These are phyloP conservation scores for Pythium coloratum DNA, from an alignment of 352 stramenopile species.

Conservation along the genomic window DNA sequence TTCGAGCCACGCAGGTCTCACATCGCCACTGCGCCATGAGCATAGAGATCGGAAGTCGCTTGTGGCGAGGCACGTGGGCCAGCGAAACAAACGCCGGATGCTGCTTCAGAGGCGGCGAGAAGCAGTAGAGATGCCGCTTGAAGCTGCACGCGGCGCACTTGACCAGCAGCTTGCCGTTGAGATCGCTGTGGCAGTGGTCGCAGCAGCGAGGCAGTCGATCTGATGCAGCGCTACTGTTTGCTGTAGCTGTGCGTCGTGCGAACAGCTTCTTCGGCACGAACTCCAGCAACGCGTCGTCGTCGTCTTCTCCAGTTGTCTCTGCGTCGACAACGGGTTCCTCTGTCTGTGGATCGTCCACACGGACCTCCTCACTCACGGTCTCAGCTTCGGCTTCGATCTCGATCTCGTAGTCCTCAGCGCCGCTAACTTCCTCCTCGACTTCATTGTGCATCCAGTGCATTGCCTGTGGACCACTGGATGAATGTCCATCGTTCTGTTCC, in stretches of 20 bases:
- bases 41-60: conserved; percentile 12
- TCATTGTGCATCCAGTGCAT: neutral
- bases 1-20: conserved; percentile 21
- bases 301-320: neutral
- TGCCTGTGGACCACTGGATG: neutral
- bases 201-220: conserved; percentile 28
- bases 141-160: conserved; percentile 50
- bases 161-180: conserved; percentile 68
- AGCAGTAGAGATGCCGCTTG: conserved; percentile 69
- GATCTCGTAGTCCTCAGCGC: conserved; percentile 18
- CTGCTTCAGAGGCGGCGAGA: conserved; percentile 57
- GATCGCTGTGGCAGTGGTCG: conserved; percentile 56
- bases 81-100: conserved; percentile 40
- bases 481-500: neutral
- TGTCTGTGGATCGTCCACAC: neutral
- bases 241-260: neutral
- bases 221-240: neutral
- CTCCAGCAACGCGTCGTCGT: conserved; percentile 4
- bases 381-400: neutral
- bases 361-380: neutral
- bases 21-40: conserved; percentile 35
- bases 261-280: conserved; percentile 26
- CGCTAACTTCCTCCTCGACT: neutral
- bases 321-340: neutral
- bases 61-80: conserved; percentile 24